phyloP scores from a whole-genome alignment of 257 asterid species.

The Nicotiana benthamiana region DNA sequence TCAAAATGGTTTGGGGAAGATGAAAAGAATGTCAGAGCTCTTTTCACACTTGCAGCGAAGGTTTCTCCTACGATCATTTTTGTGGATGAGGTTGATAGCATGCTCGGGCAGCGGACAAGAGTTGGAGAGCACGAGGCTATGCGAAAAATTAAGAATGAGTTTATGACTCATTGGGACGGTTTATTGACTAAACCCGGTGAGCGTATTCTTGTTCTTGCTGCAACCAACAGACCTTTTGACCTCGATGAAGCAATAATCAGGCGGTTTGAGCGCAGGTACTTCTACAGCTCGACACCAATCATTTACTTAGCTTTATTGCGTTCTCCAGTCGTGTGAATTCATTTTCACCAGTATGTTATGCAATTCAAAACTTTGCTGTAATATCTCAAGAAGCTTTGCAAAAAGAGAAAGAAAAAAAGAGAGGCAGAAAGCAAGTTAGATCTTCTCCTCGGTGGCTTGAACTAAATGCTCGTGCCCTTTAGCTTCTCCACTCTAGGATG shows the following conservation, averaged over 20 bases:
- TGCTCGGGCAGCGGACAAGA: conserved; percentile 95
- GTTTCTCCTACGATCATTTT: conserved; percentile 91
- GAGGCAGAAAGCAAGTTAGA: neutral
- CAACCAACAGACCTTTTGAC: conserved; percentile 94
- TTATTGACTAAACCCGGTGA: conserved; percentile 82
- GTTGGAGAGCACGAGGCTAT: conserved; percentile 98
- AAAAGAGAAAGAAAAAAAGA: neutral
- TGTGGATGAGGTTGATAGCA: conserved; percentile 97
- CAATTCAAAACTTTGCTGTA: neutral
- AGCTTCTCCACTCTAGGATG: neutral
- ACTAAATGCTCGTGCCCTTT: neutral
- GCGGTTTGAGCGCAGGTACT: conserved; percentile 96
- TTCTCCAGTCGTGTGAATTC: neutral
- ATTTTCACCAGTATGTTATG: neutral
- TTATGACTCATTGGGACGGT: conserved; percentile 98
- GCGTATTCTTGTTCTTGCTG: conserved; percentile 95
- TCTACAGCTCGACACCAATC: neutral
- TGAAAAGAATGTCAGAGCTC: conserved; percentile 92
- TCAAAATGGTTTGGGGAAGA: conserved; percentile 99
- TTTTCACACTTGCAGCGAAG: conserved; percentile 93
- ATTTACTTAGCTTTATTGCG: neutral
- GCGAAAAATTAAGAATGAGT: conserved; percentile 92
- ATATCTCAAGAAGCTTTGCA: neutral
- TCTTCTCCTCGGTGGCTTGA: neutral
- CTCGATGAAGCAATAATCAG: conserved; percentile 99